phyloP scores from a whole-genome alignment of 495 filamentous ascomycete genomes.

The Sphaerosporella brunnea region DNA sequence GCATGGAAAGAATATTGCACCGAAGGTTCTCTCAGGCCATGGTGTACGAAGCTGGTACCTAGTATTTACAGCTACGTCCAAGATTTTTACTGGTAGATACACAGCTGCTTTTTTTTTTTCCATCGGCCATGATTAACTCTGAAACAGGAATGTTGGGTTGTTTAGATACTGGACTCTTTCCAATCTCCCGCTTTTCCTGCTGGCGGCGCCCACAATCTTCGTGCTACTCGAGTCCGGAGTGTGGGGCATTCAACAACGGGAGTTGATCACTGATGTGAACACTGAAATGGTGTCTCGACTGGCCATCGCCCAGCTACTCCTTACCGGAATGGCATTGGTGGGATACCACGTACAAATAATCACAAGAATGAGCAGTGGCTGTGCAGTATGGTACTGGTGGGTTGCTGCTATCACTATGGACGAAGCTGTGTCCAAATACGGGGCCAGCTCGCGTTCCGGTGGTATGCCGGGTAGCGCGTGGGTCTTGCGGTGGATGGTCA shows the following conservation, averaged over 20 bases:
- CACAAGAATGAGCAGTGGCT: slow-evolving; percentile 71
- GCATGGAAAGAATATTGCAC: slow-evolving; percentile 61
- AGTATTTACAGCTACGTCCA: slow-evolving; percentile 90
- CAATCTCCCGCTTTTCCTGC: slow-evolving; percentile 73
- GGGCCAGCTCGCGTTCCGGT: too few species aligned
- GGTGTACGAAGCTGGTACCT: slow-evolving; percentile 54
- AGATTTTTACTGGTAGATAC: slow-evolving; percentile 62
- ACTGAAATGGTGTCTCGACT: slow-evolving; percentile 28
- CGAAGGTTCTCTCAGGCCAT: slow-evolving; percentile 35
- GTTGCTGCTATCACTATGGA: slow-evolving; percentile 33
- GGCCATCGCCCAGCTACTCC: slow-evolving; percentile 51
- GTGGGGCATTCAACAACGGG: slow-evolving; percentile 25
- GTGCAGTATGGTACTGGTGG: slow-evolving; percentile 81
- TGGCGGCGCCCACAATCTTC: slow-evolving; percentile 62
- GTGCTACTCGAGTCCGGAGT: slow-evolving; percentile 45
- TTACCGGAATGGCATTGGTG: slow-evolving; percentile 53
- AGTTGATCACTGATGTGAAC: background rate
- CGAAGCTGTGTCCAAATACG: too few species aligned
- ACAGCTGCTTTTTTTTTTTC: slow-evolving; percentile 7
- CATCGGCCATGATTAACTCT: slow-evolving; percentile 8
- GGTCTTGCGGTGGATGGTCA: slow-evolving; percentile 48
- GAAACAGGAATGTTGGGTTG: slow-evolving; percentile 61
- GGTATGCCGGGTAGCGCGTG: slow-evolving; percentile 13
- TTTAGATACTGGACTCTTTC: slow-evolving; percentile 76
- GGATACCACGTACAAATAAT: slow-evolving; percentile 89